phyloP scores from a whole-genome alignment of 78 protist species.

The Dictyostelium brefeldianum region DNA sequence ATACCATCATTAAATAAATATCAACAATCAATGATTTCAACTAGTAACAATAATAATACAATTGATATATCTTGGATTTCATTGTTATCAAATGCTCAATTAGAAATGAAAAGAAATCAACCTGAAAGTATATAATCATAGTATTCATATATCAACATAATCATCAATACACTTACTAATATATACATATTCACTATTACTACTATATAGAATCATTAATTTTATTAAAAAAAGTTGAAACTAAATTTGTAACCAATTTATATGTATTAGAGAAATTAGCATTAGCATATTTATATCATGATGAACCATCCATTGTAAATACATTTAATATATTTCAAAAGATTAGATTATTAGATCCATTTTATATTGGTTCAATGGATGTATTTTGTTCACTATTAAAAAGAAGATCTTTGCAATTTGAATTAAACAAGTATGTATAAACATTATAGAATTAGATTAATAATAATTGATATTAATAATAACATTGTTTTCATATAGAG shows the following conservation, averaged over 20 bases:
- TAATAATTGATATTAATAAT: no score
- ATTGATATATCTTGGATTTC: conserved; percentile 79
- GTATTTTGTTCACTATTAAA: conserved; percentile 69
- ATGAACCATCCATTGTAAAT: conserved; percentile 74
- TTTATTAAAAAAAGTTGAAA: conserved; percentile 56
- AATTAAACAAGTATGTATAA: conserved; percentile 67
- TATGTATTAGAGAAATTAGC: conserved; percentile 65
- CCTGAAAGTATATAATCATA: conserved; percentile 47
- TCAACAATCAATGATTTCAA: background rate
- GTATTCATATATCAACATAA: background rate
- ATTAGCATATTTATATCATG: conserved; percentile 53
- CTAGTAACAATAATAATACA: background rate
- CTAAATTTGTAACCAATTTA: conserved; percentile 21
- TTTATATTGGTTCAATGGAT: conserved; percentile 78
- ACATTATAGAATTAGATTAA: background rate
- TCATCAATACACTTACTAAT: background rate
- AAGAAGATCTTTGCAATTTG: conserved; percentile 53
- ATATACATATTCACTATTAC: background rate
- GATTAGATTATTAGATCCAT: conserved; percentile 44
- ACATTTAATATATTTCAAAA: conserved; percentile 55
- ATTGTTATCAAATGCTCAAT: conserved; percentile 28
- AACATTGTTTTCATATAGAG: no score
- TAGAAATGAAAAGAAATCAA: conserved; percentile 66
- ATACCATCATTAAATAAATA: conserved; percentile 8
- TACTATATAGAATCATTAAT: conserved; percentile 67